Evolutionary conservation across 2,329 filamentous ascomycete genomes (phyloP), one percentile per base, ranked within the genome.

Genomic region (Cyphellophora attinorum): DNA sequence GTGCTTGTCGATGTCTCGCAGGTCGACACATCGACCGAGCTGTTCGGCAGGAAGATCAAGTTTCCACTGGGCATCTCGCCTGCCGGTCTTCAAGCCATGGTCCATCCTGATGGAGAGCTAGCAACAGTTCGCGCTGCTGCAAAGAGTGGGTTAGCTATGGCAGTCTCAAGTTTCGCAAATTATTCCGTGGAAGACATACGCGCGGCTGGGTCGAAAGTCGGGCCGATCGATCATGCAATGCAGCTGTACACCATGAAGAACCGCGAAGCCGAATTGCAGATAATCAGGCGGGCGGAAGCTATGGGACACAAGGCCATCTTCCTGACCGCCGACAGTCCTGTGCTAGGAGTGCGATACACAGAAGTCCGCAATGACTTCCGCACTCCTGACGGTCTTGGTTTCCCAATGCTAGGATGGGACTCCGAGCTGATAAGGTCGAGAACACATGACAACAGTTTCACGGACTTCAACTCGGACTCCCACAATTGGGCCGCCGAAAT

Each of bases 201-300:
- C n/a, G n/a, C n/a, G n/a, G n/a, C n/a, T n/a, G n/a, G n/a, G n/a
- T n/a, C n/a, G n/a, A n/a, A n/a, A n/a, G n/a, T n/a, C n/a, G n/a
- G n/a, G n/a, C n/a, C n/a, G n/a, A 1, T 67, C 68, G 40, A 61
- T 60, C 13, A 68, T 74, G 51, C 72, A 76, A 47, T 54, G 74
- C 42, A 70, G 64, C 45, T 57, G 70, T 8, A 52, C 73, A 33
- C 63, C 64, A 44, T 64, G 73, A 47, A 57, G 67, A 6, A 43
- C 48, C 2, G 54, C 61, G 3, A 65, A 58, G 0, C 29, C 58
- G n/a, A 56, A 62, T 33, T 43, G 69, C 23, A 38, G 69, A 5
- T 47, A 55, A 28, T 49, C 62, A 30, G 57, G 62, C 25, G 57
- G 69, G 54, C 54, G 61, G 66, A 36, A 19, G 54, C 44, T 17